These are phyloP conservation scores for Scalesia atractyloides DNA, from an alignment of 129 eudicot species.

Conservation along the genomic window DNA sequence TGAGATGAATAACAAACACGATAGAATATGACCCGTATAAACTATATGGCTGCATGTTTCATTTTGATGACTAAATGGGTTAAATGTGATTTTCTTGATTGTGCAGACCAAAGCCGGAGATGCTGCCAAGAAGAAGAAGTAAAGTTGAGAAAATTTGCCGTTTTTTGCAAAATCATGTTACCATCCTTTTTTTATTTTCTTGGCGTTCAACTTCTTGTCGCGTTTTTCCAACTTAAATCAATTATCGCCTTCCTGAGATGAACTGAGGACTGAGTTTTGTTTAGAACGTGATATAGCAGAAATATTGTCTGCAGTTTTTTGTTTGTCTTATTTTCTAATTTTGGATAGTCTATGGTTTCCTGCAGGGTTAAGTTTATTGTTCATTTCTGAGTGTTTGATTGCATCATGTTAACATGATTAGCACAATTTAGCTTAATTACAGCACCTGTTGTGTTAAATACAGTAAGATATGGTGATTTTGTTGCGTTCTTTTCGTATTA, in stretches of 20 bases:
- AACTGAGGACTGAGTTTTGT: conserved; percentile 1
- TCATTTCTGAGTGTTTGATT: neutral
- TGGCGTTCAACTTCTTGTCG: conserved; percentile 19
- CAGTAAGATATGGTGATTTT: no score
- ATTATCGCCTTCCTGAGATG: conserved; percentile 17
- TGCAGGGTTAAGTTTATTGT: neutral
- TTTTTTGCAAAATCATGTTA: conserved; percentile 9
- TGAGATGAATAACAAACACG: neutral
- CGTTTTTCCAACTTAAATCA: conserved; percentile 3
- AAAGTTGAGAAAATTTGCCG: conserved; percentile 16
- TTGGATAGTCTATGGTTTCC: neutral
- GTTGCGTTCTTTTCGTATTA: no score
- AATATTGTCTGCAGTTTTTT: conserved; percentile 14
- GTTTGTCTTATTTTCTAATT: neutral
- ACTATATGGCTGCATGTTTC: neutral
- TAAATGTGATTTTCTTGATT: neutral
- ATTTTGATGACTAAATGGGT: neutral
- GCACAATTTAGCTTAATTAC: neutral
- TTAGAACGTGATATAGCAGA: conserved; percentile 26
- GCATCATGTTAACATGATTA: neutral
- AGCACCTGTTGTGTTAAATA: neutral
- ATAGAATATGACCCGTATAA: neutral
- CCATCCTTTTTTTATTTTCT: neutral
- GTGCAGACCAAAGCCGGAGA: conserved; percentile 83
- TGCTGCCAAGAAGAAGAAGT: conserved; percentile 91